Conservation (phyloP, 2,329 filamentous ascomycete species). For the Didymellaceae sp. region DNA sequence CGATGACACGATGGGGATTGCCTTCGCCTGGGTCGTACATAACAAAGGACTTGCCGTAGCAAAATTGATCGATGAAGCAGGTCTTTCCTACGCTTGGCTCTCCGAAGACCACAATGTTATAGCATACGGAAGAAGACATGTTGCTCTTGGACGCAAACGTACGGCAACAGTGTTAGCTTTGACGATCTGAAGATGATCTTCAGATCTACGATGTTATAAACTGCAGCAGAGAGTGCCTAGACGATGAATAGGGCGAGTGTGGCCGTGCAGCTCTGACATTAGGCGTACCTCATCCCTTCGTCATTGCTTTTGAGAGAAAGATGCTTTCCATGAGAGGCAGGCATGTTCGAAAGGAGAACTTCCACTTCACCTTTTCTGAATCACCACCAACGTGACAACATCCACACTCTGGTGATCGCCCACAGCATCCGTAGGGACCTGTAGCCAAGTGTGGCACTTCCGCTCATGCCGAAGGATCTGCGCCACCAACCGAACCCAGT, state of each 20-base stretch:
- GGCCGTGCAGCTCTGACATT: background rate
- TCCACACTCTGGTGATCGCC: too few relatives aligned
- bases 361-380: too few relatives aligned
- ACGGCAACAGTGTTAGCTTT: too few relatives aligned
- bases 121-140: background rate
- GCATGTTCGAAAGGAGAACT: too few relatives aligned
- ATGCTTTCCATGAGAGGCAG: too few relatives aligned
- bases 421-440: background rate
- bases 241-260: conserved; percentile 9
- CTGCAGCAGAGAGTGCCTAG: background rate
- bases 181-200: too few relatives aligned
- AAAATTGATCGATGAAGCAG: conserved; percentile 27
- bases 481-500: conserved; percentile 13
- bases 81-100: conserved; percentile 31
- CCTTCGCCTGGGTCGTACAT: conserved; percentile 17
- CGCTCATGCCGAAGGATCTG: conserved; percentile 14
- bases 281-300: background rate
- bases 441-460: conserved; percentile 12
- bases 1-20: conserved; percentile 7
- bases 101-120: conserved; percentile 23
- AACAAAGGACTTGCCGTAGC: conserved; percentile 16
- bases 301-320: background rate
- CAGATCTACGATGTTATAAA: background rate
- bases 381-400: too few relatives aligned
- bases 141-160: background rate